These are phyloP conservation scores for Acidiella bohemica DNA, from an alignment of 495 filamentous ascomycete genomes.

Conservation along the genomic window DNA sequence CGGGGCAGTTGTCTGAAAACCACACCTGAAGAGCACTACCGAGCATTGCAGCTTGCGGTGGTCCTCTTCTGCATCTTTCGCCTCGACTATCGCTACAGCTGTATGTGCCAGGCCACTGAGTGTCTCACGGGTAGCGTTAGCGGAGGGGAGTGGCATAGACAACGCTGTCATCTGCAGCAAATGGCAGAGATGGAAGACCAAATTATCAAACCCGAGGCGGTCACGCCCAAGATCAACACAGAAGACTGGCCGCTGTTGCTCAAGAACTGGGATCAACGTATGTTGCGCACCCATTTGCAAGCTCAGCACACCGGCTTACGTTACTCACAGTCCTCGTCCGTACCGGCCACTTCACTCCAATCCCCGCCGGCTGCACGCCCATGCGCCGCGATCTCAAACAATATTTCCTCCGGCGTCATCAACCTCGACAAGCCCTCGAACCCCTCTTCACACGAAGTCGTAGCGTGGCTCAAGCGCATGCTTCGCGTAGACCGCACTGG, in stretches of 20 bases:
- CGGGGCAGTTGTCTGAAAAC: too few relatives aligned
- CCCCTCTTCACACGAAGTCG: constrained; percentile 94
- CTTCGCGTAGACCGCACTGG: constrained; percentile 89
- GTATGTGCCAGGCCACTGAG: too few relatives aligned
- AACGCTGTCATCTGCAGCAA: too few relatives aligned
- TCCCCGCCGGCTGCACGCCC: constrained; percentile 73
- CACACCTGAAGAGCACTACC: too few relatives aligned
- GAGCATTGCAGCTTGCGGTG: too few relatives aligned
- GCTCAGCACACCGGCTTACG: too few relatives aligned
- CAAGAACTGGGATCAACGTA: constrained; percentile 79
- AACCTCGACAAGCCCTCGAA: constrained; percentile 98
- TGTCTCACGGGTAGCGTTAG: too few relatives aligned
- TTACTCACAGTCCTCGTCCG: constrained; percentile 58
- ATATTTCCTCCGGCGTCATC: constrained; percentile 91
- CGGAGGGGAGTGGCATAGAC: too few relatives aligned
- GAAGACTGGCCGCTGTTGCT: constrained; percentile 79
- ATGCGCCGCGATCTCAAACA: constrained; percentile 85
- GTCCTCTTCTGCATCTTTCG: too few relatives aligned
- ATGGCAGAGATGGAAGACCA: constrained; percentile 54
- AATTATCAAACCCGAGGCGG: constrained; percentile 70
- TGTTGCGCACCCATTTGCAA: too few relatives aligned
- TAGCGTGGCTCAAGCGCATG: constrained; percentile 97
- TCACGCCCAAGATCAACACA: constrained; percentile 56
- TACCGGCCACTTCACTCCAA: constrained; percentile 87
- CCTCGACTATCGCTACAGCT: too few relatives aligned